Percentiles rank a stretch among this genome's conserved stretches.
Conservation (phyloP, 1,284 basidiomycete species). For the Leucoagaricus sp. region DNA sequence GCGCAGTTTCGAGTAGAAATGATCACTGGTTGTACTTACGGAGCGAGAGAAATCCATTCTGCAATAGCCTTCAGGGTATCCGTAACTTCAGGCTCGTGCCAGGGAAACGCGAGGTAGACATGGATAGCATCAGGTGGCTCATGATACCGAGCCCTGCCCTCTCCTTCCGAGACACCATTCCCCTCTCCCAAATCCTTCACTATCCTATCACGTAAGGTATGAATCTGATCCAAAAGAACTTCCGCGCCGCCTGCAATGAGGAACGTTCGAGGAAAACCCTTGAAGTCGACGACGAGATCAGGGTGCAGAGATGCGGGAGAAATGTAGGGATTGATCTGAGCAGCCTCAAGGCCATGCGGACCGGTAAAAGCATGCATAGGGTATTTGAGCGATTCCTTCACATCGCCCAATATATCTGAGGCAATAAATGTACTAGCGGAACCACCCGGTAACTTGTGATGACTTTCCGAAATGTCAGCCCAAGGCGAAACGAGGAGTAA, state of each 20-base stretch:
- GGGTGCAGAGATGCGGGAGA: slow-evolving; percentile 53
- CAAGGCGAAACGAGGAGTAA: slow-evolving; percentile 62
- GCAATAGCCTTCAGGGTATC: slow-evolving; percentile 27
- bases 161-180: slow-evolving; percentile 30
- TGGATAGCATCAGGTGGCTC: slow-evolving; percentile 55
- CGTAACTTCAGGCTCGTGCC: slow-evolving; percentile 58
- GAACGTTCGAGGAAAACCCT: slow-evolving; percentile 56
- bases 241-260: slow-evolving; percentile 57
- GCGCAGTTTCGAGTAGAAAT: too few relatives aligned
- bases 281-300: slow-evolving; percentile 41
- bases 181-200: slow-evolving; percentile 48
- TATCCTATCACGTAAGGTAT: slow-evolving; percentile 46
- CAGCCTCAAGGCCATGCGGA: slow-evolving; percentile 39
- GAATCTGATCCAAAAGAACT: slow-evolving; percentile 50
- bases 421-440: slow-evolving; percentile 32
- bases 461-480: slow-evolving; percentile 48
- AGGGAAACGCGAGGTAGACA: slow-evolving; percentile 50
- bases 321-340: slow-evolving; percentile 49
- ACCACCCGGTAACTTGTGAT: slow-evolving; percentile 28
- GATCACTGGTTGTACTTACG: background rate
- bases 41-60: background rate
- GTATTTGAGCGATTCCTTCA: slow-evolving; percentile 24
- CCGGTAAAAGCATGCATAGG: slow-evolving; percentile 42
- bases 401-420: slow-evolving; percentile 42
- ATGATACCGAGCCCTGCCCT: slow-evolving; percentile 45